phyloP scores from a whole-genome alignment of 169 alveolate species.

The Toxoplasma gondii region DNA sequence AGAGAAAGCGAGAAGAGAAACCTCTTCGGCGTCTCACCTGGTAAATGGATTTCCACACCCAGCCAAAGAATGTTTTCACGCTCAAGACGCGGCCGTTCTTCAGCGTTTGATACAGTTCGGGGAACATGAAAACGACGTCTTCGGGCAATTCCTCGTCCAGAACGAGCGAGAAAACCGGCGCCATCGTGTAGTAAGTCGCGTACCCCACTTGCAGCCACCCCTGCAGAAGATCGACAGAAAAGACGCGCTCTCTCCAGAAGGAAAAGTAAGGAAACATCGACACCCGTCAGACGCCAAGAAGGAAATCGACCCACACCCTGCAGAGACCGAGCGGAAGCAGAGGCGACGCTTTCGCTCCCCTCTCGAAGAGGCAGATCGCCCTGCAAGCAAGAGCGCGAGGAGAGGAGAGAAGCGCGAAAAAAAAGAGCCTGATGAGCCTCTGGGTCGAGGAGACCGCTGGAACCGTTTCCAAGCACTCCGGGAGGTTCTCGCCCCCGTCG shows the following conservation, averaged over 20 bases:
- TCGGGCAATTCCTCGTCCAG: constrained; percentile 92
- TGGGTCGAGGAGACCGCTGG: too few species aligned
- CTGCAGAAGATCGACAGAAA: constrained; percentile 32
- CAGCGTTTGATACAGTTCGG: constrained; percentile 94
- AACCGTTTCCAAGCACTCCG: too few species aligned
- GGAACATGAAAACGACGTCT: constrained; percentile 87
- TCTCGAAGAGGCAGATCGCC: too few species aligned
- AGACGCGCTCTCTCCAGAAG: not conserved
- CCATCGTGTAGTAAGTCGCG: constrained; percentile 95
- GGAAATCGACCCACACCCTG: not conserved
- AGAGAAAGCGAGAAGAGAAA: too few species aligned
- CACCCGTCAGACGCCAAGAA: not conserved
- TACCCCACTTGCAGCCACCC: constrained; percentile 98
- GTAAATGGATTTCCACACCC: constrained; percentile 94
- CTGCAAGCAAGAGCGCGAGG: too few species aligned
- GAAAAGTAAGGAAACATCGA: not conserved
- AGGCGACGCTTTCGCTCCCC: too few species aligned
- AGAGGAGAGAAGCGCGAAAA: too few species aligned
- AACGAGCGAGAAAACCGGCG: constrained; percentile 95
- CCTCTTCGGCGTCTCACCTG: constrained; percentile 69
- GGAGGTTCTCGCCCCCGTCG: too few species aligned
- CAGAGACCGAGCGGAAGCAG: not conserved
- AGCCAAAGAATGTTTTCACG: constrained; percentile 92
- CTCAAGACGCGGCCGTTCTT: constrained; percentile 93
- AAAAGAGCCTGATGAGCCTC: too few species aligned